Percentiles rank a stretch among this genome's conserved stretches.
These are phyloP conservation scores for Fusarium haematococcum DNA, from an alignment of 2,329 filamentous ascomycete genomes.

Conservation along the genomic window DNA sequence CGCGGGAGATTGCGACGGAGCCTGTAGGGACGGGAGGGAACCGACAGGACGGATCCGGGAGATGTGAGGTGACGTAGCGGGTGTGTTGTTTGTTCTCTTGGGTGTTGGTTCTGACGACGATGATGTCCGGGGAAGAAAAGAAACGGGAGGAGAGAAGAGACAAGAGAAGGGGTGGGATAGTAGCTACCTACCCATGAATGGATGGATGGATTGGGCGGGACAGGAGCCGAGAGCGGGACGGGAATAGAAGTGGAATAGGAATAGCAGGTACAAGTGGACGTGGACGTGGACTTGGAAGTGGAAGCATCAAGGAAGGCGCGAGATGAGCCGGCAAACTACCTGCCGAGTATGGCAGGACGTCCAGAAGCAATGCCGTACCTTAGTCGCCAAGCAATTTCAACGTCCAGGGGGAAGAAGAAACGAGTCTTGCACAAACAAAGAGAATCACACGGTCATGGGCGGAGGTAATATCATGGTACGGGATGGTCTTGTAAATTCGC, in stretches of 20 bases:
- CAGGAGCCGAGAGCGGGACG: not conserved
- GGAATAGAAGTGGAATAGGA: not conserved
- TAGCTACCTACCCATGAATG: not conserved
- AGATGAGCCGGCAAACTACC: not conserved
- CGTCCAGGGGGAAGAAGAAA: not conserved
- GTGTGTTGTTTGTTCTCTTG: not conserved
- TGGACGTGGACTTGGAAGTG: not conserved
- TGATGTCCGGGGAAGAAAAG: not conserved
- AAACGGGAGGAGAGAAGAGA: constrained; percentile 1
- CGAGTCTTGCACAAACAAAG: not conserved
- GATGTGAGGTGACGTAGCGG: constrained; percentile 3
- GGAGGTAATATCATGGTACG: not conserved
- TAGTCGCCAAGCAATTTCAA: not conserved
- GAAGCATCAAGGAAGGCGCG: not conserved
- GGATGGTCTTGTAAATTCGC: not conserved
- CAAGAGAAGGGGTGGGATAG: not conserved
- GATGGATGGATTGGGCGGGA: not conserved
- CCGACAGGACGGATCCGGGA: constrained; percentile 3
- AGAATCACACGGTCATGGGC: not conserved
- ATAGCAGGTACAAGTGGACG: not conserved
- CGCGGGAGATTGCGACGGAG: constrained; percentile 16
- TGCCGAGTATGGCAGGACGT: not conserved
- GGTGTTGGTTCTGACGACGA: not conserved
- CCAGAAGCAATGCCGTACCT: not conserved
- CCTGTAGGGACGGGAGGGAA: constrained; percentile 14